phyloP scores from a whole-genome alignment of 2,329 filamentous ascomycete species.

The Colletotrichum plurivorum region DNA sequence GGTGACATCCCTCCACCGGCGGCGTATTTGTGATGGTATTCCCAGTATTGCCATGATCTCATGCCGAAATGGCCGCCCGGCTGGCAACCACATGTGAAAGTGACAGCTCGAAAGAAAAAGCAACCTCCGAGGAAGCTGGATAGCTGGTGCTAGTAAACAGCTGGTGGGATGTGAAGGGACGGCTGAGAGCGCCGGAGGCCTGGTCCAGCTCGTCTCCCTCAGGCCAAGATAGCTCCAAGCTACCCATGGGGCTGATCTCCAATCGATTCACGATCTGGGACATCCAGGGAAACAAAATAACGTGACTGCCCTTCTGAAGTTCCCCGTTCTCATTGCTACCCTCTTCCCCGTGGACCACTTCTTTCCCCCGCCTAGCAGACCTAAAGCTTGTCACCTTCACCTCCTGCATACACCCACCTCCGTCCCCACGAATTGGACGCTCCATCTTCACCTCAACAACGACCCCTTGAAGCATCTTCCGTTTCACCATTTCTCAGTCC shows the following conservation, averaged over 20 bases:
- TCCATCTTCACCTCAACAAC: constrained; percentile 14
- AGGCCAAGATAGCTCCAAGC: neutral
- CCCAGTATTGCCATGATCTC: constrained; percentile 27
- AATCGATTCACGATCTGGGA: neutral
- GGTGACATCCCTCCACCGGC: constrained; percentile 27
- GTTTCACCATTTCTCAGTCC: constrained; percentile 27
- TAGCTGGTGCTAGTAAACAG: neutral
- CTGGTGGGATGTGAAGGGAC: neutral
- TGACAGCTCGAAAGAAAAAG: neutral
- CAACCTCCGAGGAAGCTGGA: constrained; percentile 16
- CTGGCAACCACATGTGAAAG: constrained; percentile 27
- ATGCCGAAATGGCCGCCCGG: constrained; percentile 31
- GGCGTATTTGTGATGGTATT: constrained; percentile 33
- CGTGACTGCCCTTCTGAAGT: constrained; percentile 5
- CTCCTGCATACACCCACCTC: constrained; percentile 27
- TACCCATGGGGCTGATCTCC: neutral
- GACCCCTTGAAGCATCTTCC: constrained; percentile 28
- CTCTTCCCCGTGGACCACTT: constrained; percentile 5
- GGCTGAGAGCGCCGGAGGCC: neutral
- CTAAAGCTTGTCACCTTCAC: constrained; percentile 21
- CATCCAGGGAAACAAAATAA: constrained; percentile 5
- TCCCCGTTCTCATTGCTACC: constrained; percentile 28
- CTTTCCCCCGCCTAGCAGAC: neutral
- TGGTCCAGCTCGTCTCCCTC: too few species aligned
- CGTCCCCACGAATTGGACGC: constrained; percentile 28